Base-by-base conservation (phyloP, 2,329 filamentous ascomycete species). In the Xylariaceae sp. region DNA sequence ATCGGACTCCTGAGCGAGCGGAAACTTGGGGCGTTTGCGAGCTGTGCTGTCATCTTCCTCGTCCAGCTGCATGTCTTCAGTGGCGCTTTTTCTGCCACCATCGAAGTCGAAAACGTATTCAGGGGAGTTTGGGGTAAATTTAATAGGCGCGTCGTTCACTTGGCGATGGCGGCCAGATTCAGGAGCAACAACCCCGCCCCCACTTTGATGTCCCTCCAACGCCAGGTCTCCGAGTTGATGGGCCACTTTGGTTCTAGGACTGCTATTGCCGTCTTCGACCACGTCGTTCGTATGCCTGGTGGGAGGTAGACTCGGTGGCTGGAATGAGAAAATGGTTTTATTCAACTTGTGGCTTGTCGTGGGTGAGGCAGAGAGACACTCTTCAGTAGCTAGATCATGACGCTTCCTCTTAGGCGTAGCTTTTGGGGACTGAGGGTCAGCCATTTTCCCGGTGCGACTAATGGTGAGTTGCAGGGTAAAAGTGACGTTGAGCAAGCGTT, bases 151-250 rank as follows among this genome's bases (percentile, higher is more conserved):
- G 47, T 38, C 38, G 34, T 34, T 35, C 39, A 39, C 22, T 37
- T 47, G 42, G 26, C 34, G 38, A 16, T 31, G 32, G 36, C 19
- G 37, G 42, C 28, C 39, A 34, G 40, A 26, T 47, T 37, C 51
- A 45, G 52, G 52, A 30, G 45, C 42, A 36, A 35, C 44, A 56
- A 60, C 69, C 67, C 69, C 72, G 62, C 67, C 71, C 65, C 71
- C 72, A 57, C 64, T 53, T 56, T 44, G 53, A 8, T 37, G 28
- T 28, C 44, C 46, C 13, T 40, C 63, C 41, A 79, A 60, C 12
- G 64, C 69, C 38, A 79, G 66, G 42, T 74, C 70, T 38, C 67
- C 66, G 59, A 80, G 78, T 52, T 66, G 66, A 54, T 73, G 70
- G 30, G 70, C 72, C 31, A 79, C 73, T 40, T 61, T 69, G 32